phyloP scores from a whole-genome alignment of 2,329 filamentous ascomycete species.

The Orbilia brochopaga region DNA sequence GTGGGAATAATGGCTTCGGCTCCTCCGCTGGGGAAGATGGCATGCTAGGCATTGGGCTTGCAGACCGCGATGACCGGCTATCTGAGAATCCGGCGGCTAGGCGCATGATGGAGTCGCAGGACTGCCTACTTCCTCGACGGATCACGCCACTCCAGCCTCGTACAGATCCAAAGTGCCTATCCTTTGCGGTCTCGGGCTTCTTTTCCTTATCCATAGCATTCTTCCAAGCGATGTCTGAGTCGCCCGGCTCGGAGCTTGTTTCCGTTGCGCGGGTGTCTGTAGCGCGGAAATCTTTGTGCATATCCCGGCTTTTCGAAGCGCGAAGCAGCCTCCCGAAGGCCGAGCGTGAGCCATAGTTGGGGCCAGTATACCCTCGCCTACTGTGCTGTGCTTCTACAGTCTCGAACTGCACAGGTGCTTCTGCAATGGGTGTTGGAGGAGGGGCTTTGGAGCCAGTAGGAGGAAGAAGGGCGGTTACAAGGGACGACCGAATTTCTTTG shows the following conservation, averaged over 20 bases:
- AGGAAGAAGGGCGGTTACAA: constrained; percentile 38
- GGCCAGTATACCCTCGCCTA: constrained; percentile 30
- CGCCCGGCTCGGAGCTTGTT: constrained; percentile 50
- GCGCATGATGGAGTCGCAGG: constrained; percentile 51
- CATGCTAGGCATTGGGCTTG: constrained; percentile 50
- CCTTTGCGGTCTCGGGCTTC: constrained; percentile 19
- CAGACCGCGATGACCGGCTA: constrained; percentile 36
- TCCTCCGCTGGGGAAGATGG: constrained; percentile 45
- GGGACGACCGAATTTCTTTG: constrained; percentile 31
- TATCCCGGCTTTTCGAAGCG: constrained; percentile 47
- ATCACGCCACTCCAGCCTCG: constrained; percentile 50
- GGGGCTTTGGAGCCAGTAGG: constrained; percentile 30
- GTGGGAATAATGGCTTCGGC: constrained; percentile 35
- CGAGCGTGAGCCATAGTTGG: constrained; percentile 30
- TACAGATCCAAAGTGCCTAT: constrained; percentile 42
- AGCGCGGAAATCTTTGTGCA: constrained; percentile 46
- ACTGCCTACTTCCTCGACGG: constrained; percentile 47
- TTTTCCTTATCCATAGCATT: constrained; percentile 28
- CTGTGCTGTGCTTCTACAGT: constrained; percentile 38
- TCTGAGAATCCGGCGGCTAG: constrained; percentile 44
- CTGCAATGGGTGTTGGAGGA: constrained; percentile 35
- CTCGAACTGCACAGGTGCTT: constrained; percentile 37
- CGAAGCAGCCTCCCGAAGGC: constrained; percentile 48
- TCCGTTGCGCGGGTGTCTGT: constrained; percentile 40
- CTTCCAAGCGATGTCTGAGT: constrained; percentile 45